Evolutionary conservation across 768 basidiomycete genomes (phyloP).

Genomic region (Strobilomyces confusus): DNA sequence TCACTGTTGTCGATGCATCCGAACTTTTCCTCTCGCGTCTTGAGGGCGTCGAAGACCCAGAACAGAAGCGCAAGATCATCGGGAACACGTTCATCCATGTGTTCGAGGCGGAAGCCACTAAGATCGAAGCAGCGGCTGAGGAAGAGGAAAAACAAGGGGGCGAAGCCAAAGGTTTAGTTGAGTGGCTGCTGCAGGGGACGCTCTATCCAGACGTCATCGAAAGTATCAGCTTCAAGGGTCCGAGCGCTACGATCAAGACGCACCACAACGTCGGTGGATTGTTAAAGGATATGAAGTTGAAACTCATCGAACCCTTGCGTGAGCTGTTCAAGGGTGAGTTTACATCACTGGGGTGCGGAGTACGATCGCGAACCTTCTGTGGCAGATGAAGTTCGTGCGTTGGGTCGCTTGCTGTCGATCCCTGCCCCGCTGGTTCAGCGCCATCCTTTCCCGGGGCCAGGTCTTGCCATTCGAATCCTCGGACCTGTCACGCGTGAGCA

Average conservation of each 20-base stretch:
- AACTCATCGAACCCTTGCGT: conserved; percentile 94
- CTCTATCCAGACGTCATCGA: conserved; percentile 99
- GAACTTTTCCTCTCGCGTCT: conserved; percentile 87
- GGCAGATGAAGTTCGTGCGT: conserved; percentile 89
- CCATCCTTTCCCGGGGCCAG: conserved; percentile 98
- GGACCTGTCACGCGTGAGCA: conserved; percentile 94
- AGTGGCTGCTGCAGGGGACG: conserved; percentile 97
- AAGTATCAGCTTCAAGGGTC: conserved; percentile 98
- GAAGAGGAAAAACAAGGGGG: conserved; percentile 66
- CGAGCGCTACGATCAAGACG: conserved; percentile 98
- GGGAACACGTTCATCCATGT: conserved; percentile 99
- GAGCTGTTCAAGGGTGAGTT: conserved; percentile 94
- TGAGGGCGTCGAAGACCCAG: conserved; percentile 92
- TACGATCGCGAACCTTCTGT: background rate
- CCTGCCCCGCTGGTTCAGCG: conserved; percentile 91
- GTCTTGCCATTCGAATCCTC: conserved; percentile 95
- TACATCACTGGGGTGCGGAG: background rate
- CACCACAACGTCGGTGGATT: conserved; percentile 99
- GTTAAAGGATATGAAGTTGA: conserved; percentile 96
- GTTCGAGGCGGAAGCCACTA: conserved; percentile 90
- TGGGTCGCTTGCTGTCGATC: conserved; percentile 88
- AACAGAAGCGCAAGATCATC: conserved; percentile 96
- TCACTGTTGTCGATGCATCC: conserved; percentile 94
- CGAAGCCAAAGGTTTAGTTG: conserved; percentile 83
- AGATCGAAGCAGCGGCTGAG: conserved; percentile 79